phyloP scores from a whole-genome alignment of 139 green algal genomes.

The Tetraselmis chui region DNA sequence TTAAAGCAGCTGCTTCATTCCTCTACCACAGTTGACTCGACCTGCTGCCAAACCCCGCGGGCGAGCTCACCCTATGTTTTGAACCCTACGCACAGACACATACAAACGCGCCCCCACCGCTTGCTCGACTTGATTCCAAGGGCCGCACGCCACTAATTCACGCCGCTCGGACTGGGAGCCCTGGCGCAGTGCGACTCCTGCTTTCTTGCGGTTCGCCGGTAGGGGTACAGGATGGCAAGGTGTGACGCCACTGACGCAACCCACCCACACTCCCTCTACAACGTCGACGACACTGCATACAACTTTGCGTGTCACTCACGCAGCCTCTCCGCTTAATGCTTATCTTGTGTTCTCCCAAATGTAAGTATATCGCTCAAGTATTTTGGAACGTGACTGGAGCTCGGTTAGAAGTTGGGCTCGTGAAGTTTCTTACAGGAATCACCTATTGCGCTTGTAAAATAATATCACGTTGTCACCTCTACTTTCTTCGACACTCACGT shows the following conservation, averaged over 20 bases:
- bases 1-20: background rate
- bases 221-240: background rate
- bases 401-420: too few relatives aligned
- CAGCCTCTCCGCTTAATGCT: background rate
- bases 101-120: too few relatives aligned
- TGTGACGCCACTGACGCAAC: background rate
- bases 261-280: background rate
- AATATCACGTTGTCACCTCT: background rate
- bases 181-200: background rate
- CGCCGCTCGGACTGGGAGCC: background rate
- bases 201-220: background rate
- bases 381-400: too few relatives aligned
- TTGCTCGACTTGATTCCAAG: background rate
- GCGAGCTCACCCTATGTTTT: background rate
- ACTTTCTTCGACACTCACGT: background rate
- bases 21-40: background rate
- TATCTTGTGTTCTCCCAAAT: too few relatives aligned
- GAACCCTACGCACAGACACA: too few relatives aligned
- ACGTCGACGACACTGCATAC: background rate
- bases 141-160: background rate
- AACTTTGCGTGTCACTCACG: background rate
- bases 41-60: background rate
- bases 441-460: background rate
- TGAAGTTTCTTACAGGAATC: too few relatives aligned
- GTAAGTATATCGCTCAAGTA: too few relatives aligned